Conservation (phyloP, 805 yeast genomes). For the Limtongia smithiae region DNA sequence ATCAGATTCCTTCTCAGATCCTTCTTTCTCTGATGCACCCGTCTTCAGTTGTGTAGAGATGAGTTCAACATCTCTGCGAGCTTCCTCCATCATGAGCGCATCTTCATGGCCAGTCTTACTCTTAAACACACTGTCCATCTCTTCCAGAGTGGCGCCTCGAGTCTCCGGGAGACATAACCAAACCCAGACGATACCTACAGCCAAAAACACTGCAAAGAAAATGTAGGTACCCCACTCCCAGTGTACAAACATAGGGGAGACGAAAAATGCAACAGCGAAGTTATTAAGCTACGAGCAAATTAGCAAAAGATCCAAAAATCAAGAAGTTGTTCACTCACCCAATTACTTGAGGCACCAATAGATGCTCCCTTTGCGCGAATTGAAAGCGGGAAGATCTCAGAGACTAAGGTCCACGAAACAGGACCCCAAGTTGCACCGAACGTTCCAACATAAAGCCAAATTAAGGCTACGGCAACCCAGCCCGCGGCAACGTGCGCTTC, state of each 20-base stretch:
- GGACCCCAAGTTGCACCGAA: conserved; percentile 29
- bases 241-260: conserved; percentile 46
- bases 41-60: no score
- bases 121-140: conserved; percentile 24
- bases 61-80: background rate
- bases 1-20: no score
- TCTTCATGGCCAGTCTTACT: background rate
- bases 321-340: conserved; percentile 39
- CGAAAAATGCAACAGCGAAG: conserved; percentile 42
- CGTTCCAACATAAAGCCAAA: conserved; percentile 26
- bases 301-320: no score
- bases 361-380: conserved; percentile 68
- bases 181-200: conserved; percentile 28
- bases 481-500: conserved; percentile 34
- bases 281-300: conserved; percentile 39
- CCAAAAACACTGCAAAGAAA: conserved; percentile 34
- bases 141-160: conserved; percentile 18
- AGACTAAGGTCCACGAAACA: conserved; percentile 54
- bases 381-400: conserved; percentile 61
- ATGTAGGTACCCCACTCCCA: conserved; percentile 34
- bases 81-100: background rate
- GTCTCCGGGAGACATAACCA: conserved; percentile 21
- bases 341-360: conserved; percentile 59
- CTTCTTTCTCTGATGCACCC: no score
- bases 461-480: conserved; percentile 25